phyloP scores from a whole-genome alignment of 305 asterid species.

The Ajuga reptans region DNA sequence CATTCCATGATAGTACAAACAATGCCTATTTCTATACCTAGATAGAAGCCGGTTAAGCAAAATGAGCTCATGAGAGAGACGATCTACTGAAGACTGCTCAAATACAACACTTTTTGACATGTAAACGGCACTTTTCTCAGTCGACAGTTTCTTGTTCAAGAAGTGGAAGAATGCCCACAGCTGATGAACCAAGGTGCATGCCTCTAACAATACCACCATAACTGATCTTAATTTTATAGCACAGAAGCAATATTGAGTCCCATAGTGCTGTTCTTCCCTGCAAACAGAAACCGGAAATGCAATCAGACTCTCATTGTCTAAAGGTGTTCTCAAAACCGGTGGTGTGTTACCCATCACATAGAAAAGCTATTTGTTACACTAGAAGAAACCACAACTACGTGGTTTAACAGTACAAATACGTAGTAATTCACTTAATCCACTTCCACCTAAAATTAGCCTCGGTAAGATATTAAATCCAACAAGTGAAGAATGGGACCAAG shows the following conservation, averaged over 20 bases:
- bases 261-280: constrained; percentile 96
- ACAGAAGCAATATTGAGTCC: constrained; percentile 75
- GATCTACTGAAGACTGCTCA: too few relatives aligned
- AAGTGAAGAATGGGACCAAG: background rate
- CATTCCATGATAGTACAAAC: background rate
- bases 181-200: constrained; percentile 84
- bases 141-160: constrained; percentile 53
- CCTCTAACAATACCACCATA: constrained; percentile 82
- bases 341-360: background rate
- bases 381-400: background rate
- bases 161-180: constrained; percentile 67
- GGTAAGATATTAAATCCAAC: background rate
- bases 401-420: background rate
- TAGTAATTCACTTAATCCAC: background rate
- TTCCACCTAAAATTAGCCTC: background rate
- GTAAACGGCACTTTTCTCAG: constrained; percentile 24
- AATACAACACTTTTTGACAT: background rate
- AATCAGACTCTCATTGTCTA: background rate
- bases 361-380: background rate
- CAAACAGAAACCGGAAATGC: constrained; percentile 3
- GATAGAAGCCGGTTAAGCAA: background rate
- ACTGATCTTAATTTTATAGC: constrained; percentile 58
- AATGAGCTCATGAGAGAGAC: background rate
- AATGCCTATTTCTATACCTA: background rate
- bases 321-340: background rate